These are phyloP conservation scores for Gnomoniopsis smithogilvyi DNA, from an alignment of 2,329 filamentous ascomycete genomes.

Conservation along the genomic window DNA sequence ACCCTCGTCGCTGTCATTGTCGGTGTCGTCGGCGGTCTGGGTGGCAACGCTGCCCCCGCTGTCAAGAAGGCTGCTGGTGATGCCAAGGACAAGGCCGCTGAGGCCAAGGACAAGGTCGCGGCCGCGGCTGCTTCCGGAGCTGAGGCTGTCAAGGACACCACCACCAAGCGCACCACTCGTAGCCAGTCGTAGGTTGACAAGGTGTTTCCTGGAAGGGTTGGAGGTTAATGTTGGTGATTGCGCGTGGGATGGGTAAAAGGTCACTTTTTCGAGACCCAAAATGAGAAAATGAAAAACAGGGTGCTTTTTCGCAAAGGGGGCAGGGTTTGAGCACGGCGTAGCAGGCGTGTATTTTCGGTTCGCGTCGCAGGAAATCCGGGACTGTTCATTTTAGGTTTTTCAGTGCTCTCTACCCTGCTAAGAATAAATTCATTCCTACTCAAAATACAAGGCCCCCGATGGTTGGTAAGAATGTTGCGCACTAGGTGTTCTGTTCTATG, in stretches of 20 bases:
- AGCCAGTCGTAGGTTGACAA: conserved; percentile 46
- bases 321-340: conserved; percentile 19
- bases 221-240: conserved; percentile 7
- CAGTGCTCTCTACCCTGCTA: not conserved
- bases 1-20: conserved; percentile 70
- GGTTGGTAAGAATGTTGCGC: not conserved
- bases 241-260: not conserved
- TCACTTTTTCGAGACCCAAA: not conserved
- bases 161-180: conserved; percentile 56
- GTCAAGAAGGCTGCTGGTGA: conserved; percentile 68
- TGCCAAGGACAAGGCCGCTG: conserved; percentile 68
- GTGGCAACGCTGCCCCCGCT: conserved; percentile 65
- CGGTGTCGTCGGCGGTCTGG: conserved; percentile 54
- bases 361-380: conserved; percentile 15
- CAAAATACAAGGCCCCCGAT: not conserved
- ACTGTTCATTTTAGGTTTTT: conserved; percentile 2
- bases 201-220: conserved; percentile 12
- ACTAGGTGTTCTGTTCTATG: not conserved
- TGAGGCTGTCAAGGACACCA: conserved; percentile 75
- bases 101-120: conserved; percentile 70
- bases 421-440: not conserved
- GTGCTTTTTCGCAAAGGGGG: conserved; percentile 14
- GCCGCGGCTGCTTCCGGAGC: conserved; percentile 59
- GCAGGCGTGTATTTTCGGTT: conserved; percentile 15
- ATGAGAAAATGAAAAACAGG: conserved; percentile 6